phyloP scores from a whole-genome alignment of 306 rosid genomes.

The Crotalaria pallida region DNA sequence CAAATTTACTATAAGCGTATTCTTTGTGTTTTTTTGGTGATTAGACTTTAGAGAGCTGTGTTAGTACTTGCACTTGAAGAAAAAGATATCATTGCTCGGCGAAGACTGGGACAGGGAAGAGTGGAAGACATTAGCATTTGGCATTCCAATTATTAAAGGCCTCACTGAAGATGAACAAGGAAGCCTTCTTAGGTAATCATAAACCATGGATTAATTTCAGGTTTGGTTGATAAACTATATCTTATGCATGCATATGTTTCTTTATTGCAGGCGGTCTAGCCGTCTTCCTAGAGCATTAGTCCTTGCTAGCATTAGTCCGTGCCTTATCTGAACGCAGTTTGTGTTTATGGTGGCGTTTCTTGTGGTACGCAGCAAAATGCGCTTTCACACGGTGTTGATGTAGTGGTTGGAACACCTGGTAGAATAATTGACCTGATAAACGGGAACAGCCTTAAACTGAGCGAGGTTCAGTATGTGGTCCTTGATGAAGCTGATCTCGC shows the following conservation, averaged over 20 bases:
- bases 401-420: conserved; percentile 98
- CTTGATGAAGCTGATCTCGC: conserved; percentile 99
- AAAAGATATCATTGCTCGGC: conserved; percentile 97
- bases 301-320: conserved; percentile 97
- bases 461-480: conserved; percentile 77
- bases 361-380: conserved; percentile 77
- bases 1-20: neutral
- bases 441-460: conserved; percentile 74
- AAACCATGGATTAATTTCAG: neutral
- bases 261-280: conserved; percentile 60
- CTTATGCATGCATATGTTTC: neutral
- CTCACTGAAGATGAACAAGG: conserved; percentile 54
- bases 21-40: neutral
- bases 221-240: neutral
- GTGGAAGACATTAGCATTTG: conserved; percentile 92
- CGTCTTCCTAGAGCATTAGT: conserved; percentile 76
- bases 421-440: conserved; percentile 86
- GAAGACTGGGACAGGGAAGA: conserved; percentile 96
- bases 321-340: conserved; percentile 78
- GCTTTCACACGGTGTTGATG: conserved; percentile 94
- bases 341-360: conserved; percentile 96
- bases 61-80: conserved; percentile 85
- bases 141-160: conserved; percentile 76
- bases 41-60: conserved; percentile 97
- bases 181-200: conserved; percentile 48